Evolutionary conservation across 2,329 filamentous ascomycete genomes (phyloP), one percentile per base, ranked within the genome.

Genomic region (Tolypocladium paradoxum): DNA sequence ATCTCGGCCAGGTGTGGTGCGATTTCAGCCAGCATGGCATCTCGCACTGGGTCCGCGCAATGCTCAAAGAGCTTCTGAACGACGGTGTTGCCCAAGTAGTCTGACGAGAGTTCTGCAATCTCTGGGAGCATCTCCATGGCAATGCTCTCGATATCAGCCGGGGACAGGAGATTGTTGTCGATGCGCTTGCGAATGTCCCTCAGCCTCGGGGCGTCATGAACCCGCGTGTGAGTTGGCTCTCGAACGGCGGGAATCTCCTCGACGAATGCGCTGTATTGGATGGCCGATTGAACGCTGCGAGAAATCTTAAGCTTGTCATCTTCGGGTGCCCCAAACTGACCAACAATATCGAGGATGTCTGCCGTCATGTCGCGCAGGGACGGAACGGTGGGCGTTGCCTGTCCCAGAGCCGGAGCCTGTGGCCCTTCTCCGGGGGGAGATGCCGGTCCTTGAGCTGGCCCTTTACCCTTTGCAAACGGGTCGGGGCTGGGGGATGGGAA

Each of bases 71-170:
- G 76, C 72, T 99, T 99, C 73, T 99, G 93, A 20, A 99, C 92
- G n/a, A 99, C 93, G 0, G 93, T 99, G 73, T 99, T 99, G 61
- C 93, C 93, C 34, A 99, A 81, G 64, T 99, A 99, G 70, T 99
- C 93, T 0, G 92, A 96, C 2, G 93, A 81, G 27, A 99, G 77
- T 70, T 99, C 93, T 4, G 91, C 90, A 66, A 99, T 93, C 68
- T 99, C 93, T 11, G 92, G 90, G 18, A 99, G 81, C 93, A 99
- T 99, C 57, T 89, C 88, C 56, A 88, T 78, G 40, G 93, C 93
- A 57, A 93, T 95, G 58, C 84, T 86, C 70, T 99, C 93, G 60
- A 97, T 95, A 69, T 99, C 93, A 20, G 85, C 77, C 56, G 87
- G 81, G 1, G 88, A 87, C 68, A 92, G 84, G 54, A 87, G 88